Conservation (phyloP, 306 rosid genomes). For the Canavalia gladiata region DNA sequence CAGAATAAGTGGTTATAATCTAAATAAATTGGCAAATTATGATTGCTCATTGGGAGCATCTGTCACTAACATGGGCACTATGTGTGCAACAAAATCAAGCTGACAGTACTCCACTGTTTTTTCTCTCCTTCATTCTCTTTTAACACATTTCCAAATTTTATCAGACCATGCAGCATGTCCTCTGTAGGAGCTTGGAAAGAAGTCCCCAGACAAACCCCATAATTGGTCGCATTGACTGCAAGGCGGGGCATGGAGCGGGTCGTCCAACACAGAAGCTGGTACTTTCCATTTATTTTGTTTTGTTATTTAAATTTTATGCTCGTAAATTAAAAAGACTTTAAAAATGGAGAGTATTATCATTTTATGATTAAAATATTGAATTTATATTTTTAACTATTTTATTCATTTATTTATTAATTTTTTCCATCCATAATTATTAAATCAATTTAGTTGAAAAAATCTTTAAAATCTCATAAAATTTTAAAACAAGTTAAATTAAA, state of each 20-base stretch:
- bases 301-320: no score
- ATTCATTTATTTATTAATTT: no score
- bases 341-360: no score
- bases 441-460: no score
- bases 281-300: not conserved
- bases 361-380: no score
- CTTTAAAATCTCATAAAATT: no score
- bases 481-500: no score
- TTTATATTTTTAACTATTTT: no score
- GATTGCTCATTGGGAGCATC: not conserved
- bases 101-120: not conserved
- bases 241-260: conserved; percentile 82
- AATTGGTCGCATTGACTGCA: conserved; percentile 93
- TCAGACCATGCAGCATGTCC: conserved; percentile 85
- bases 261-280: conserved; percentile 95
- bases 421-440: no score
- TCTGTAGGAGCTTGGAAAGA: conserved; percentile 76
- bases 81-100: not conserved
- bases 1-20: conserved; percentile 11
- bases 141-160: conserved; percentile 7
- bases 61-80: not conserved
- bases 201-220: conserved; percentile 92
- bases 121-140: not conserved
- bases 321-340: no score
- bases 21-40: conserved; percentile 4